Evolutionary conservation across 2,329 filamentous ascomycete species (phyloP).

Genomic region (Botrytis medusae): DNA sequence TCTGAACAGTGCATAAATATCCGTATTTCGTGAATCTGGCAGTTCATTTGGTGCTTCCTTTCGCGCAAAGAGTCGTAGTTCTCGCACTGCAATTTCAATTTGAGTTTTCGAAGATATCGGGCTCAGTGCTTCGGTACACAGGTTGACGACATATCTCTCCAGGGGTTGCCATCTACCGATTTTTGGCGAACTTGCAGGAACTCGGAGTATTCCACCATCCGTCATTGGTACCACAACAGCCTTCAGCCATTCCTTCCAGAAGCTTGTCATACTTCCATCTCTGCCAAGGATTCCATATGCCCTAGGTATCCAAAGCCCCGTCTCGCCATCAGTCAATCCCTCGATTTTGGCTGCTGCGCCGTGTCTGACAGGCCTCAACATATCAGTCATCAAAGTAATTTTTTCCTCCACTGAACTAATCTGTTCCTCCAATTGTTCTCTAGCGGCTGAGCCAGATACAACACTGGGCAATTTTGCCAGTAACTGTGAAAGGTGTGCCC

Average conservation of each 20-base stretch:
- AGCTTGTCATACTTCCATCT: slow-evolving; percentile 78
- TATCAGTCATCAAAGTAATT: slow-evolving; percentile 93
- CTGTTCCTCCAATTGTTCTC: slow-evolving; percentile 86
- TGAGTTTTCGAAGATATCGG: slow-evolving; percentile 93
- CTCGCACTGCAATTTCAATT: slow-evolving; percentile 85
- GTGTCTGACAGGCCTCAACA: slow-evolving; percentile 87
- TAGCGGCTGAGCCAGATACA: slow-evolving; percentile 74
- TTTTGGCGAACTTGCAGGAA: slow-evolving; percentile 84
- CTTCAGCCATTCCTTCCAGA: slow-evolving; percentile 99
- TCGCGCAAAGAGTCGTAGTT: slow-evolving; percentile 86
- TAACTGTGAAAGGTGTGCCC: slow-evolving; percentile 85
- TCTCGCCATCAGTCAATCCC: slow-evolving; percentile 91
- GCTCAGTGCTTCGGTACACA: slow-evolving; percentile 92
- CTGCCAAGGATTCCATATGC: slow-evolving; percentile 90
- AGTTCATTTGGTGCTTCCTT: slow-evolving; percentile 93
- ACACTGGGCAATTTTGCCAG: slow-evolving; percentile 79
- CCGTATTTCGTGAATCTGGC: slow-evolving; percentile 84
- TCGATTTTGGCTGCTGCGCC: slow-evolving; percentile 97
- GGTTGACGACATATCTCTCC: slow-evolving; percentile 93
- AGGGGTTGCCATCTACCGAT: slow-evolving; percentile 94
- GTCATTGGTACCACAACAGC: slow-evolving; percentile 95
- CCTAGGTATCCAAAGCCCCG: slow-evolving; percentile 90
- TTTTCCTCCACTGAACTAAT: slow-evolving; percentile 97
- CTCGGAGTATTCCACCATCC: slow-evolving; percentile 76
- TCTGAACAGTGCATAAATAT: slow-evolving; percentile 90